Base-by-base conservation (phyloP, 1,284 basidiomycete genomes). In the Moesziomyces sp. region DNA sequence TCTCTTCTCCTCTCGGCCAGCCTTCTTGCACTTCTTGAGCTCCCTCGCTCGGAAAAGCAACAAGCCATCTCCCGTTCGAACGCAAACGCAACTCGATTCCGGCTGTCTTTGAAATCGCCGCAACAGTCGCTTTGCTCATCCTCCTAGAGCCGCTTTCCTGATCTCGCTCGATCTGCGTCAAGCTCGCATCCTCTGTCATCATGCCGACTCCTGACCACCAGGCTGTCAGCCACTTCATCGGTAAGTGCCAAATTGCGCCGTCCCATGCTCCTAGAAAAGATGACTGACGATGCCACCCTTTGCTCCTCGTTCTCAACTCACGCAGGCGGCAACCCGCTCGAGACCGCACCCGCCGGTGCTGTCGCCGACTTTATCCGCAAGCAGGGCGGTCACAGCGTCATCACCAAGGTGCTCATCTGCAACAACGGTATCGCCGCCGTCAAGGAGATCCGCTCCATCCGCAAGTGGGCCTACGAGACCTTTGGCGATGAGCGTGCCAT, bases 391-490 rank as follows among this genome's bases (percentile, higher is more conserved):
- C 97, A 99, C 86, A 97, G 95, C 38, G 95, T 99, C 70, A 98
- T 99, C 85, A 97, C 94, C 69, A 99, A 98, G 88, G 96, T 97
- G 59, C 77, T 83, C 59, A 82, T 83, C 46, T 83, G 82, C 79
- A 83, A 79, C 74, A 85, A 84, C 91, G 93, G 93, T 89, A 99
- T 99, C 83, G 97, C 95, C 52, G 97, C 96, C 62, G 97, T 99
- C 55, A 99, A 99, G 86, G 96, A 99, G 86, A 99, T 99, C 82
- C 91, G 97, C 58, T 99, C 97, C 51, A 92, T 99, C 80, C 90
- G 97, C 74, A 96, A 98, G 90, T 99, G 97, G 97, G 94, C 93
- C 78, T 99, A 99, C 87, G 97, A 99, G 87, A 97, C 95, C 0
- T 99, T 99, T 85, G 97, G 97, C 67, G 90, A 91, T 58, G 97